These are phyloP conservation scores for Handroanthus guayacan DNA, from an alignment of 257 asterid species.

Conservation along the genomic window DNA sequence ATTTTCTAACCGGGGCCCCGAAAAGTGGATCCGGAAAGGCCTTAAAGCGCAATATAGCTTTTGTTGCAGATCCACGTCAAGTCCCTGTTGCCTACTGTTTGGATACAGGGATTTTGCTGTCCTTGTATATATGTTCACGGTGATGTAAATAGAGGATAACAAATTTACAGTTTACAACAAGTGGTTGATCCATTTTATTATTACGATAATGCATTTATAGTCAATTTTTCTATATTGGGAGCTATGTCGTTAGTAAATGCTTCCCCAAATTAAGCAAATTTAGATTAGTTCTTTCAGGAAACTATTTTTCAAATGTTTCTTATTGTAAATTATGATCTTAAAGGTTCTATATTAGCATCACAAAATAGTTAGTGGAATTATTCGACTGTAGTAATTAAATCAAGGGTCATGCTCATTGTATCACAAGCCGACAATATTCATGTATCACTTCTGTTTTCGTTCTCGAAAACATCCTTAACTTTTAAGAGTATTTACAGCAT, in stretches of 20 bases:
- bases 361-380: too few relatives aligned
- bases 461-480: too few relatives aligned
- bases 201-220: not conserved
- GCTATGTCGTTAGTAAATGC: too few relatives aligned
- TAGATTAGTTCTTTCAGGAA: not conserved
- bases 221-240: not conserved
- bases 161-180: too few relatives aligned
- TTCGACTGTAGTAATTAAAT: too few relatives aligned
- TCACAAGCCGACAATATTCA: too few relatives aligned
- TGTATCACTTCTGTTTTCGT: too few relatives aligned
- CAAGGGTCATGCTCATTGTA: too few relatives aligned
- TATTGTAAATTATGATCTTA: not conserved
- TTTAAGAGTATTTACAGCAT: too few relatives aligned
- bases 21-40: conserved; percentile 41
- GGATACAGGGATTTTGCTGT: not conserved
- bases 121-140: not conserved
- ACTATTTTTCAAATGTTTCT: not conserved
- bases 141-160: too few relatives aligned
- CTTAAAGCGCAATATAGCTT: conserved; percentile 1
- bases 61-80: conserved; percentile 28
- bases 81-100: not conserved
- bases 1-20: conserved; percentile 41
- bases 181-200: not conserved
- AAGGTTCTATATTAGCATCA: too few relatives aligned
- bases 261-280: not conserved